Evolutionary conservation across 75 land plant genomes (phyloP).

Genomic region (Pinus tabuliformis): DNA sequence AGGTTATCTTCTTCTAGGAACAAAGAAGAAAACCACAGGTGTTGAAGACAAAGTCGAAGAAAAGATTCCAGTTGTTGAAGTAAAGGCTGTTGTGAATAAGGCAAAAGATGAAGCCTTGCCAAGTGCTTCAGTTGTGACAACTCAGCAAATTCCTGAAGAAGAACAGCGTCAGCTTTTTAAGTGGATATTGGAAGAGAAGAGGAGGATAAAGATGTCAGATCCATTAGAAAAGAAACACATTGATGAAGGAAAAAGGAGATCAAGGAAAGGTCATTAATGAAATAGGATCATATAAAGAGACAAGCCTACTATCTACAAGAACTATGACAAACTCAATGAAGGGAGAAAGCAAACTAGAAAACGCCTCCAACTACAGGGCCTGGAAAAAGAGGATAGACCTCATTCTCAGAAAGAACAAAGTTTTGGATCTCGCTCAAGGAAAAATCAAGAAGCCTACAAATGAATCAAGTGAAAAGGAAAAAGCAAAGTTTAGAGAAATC

Average conservation of each 20-base stretch:
- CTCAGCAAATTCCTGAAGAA: conserved; percentile 35
- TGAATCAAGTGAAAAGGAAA: no score
- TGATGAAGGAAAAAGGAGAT: conserved; percentile 34
- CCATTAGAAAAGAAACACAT: conserved; percentile 70
- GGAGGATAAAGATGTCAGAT: conserved; percentile 65
- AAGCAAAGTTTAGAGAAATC: no score
- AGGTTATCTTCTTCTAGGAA: conserved; percentile 7
- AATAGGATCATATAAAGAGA: no score
- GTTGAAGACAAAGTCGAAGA: background rate
- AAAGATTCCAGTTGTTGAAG: conserved; percentile 6
- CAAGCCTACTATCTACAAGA: no score
- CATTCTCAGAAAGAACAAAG: no score
- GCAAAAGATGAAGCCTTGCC: background rate
- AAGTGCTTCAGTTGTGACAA: background rate
- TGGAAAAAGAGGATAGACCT: no score
- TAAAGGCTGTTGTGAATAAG: conserved; percentile 5
- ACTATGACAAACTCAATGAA: no score
- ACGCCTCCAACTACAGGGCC: no score
- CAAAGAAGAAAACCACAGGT: background rate
- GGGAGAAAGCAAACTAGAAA: no score
- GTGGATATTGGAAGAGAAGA: conserved; percentile 89
- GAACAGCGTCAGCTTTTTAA: conserved; percentile 74
- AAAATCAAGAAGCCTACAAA: no score
- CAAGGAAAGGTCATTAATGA: no score
- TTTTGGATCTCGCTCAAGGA: no score